Base-by-base conservation (phyloP, 441 rosid genomes). In the Omphalea diandra region DNA sequence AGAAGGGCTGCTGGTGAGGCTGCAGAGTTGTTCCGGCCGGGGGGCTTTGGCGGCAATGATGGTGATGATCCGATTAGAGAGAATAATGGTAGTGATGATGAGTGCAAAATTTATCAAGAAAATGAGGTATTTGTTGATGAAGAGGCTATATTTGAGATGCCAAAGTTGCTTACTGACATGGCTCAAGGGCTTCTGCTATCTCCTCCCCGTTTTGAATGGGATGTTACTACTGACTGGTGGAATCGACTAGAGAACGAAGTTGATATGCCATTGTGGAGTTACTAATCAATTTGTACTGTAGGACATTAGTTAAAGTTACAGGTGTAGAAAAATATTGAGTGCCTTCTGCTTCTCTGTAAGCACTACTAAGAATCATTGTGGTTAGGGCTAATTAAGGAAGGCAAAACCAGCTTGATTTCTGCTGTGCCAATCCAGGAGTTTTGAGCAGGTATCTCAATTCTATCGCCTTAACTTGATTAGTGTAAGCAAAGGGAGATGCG, bases 161-260 rank as follows among this genome's bases (percentile, higher is more conserved):
- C 83, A 8, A 62, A 74, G 26, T 75, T 85, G 73, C 80, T 85
- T 7, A 68, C 20, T 2, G 74, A 75, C 53, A 77, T 85, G 85
- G 92, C 95, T 12, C 70, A 79, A 66, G 95, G 86, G 18, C 84
- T 83, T 50, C 52, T 89, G n/a, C 79, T 86, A 35, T 73, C 87
- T 26, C 92, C 95, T 31, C 92, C 87, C 0, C 36, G 63, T 60
- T 36, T 58, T 50, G 26, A 7, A 18, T 58, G 73, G 61, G 58
- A 62, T 61, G 72, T 63, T 61, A 11, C 72, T 20, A 31, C 4
- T 0, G 68, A 43, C 4, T 57, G 57, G 33, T 57, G 57, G 33
- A 68, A 49, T 62, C 32, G 17, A 8, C 32, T 6, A 32, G 78
- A 58, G 3, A 27, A 55, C 31, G 70, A 79, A 3, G 40, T 29